phyloP scores from a whole-genome alignment of 345 rosid species.

The Murraya koenigii region DNA sequence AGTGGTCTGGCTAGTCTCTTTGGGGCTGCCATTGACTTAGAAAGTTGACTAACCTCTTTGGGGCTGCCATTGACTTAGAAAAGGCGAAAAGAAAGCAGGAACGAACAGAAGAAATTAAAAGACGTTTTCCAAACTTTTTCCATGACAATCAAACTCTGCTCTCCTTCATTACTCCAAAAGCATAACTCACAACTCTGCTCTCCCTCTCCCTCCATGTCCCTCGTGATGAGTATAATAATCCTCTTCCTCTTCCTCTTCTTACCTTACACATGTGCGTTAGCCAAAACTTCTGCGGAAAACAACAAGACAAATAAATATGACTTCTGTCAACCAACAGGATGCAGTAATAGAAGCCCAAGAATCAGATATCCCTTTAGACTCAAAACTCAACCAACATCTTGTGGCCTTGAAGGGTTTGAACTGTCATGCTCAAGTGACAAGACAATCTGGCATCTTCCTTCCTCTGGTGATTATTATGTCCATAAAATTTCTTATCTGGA shows the following conservation, averaged over 20 bases:
- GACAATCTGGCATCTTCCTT: conserved; percentile 3
- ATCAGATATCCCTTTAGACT: conserved; percentile 16
- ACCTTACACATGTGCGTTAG: not conserved
- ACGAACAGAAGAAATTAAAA: too few relatives aligned
- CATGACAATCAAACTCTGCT: not conserved
- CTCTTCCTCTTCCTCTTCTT: conserved; percentile 6
- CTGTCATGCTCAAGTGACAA: not conserved
- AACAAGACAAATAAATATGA: not conserved
- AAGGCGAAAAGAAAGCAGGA: too few relatives aligned
- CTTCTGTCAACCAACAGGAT: not conserved
- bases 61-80: not conserved
- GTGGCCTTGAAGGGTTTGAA: conserved; percentile 13
- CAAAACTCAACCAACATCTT: not conserved
- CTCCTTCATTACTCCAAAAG: too few relatives aligned
- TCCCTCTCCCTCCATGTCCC: not conserved
- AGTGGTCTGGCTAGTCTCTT: not conserved
- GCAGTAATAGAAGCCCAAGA: not conserved
- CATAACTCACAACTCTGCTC: not conserved
- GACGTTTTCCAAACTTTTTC: not conserved
- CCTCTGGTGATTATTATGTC: not conserved
- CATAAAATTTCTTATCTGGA: not conserved
- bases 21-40: not conserved
- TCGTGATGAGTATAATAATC: not conserved
- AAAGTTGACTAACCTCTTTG: too few relatives aligned
- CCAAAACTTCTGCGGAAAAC: not conserved